Evolutionary conservation across 129 eudicot species (phyloP).

Genomic region (Lactuca saligna): DNA sequence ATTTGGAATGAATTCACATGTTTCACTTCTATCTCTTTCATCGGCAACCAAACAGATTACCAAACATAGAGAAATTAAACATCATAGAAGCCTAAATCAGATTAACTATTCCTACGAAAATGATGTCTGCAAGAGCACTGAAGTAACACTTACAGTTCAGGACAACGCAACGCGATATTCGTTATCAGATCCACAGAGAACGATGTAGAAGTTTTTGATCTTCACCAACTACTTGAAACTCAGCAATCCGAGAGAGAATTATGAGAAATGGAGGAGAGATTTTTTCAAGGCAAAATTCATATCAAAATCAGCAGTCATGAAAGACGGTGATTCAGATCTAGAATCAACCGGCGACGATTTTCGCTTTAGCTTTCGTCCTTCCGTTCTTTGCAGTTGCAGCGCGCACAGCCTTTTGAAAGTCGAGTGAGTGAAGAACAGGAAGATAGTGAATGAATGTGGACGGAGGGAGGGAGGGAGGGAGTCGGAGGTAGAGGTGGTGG

Average conservation of each 20-base stretch:
- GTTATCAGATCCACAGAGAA: slow-evolving; percentile 31
- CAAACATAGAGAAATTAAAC: slow-evolving; percentile 4
- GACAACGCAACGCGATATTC: slow-evolving; percentile 1
- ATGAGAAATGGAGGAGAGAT: neutral
- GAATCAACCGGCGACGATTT: slow-evolving; percentile 6
- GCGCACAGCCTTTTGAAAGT: neutral
- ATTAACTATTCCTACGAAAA: neutral
- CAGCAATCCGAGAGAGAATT: neutral
- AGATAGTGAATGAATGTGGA: neutral
- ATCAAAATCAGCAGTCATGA: neutral
- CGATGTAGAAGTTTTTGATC: slow-evolving; percentile 17
- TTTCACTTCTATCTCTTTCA: slow-evolving; percentile 8
- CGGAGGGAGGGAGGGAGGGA: neutral
- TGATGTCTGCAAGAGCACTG: neutral
- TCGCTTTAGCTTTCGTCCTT: slow-evolving; percentile 2
- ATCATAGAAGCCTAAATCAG: slow-evolving; percentile 3
- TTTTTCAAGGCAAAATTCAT: neutral
- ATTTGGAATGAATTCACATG: slow-evolving; percentile 15
- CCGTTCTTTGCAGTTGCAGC: neutral
- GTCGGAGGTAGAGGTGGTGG: neutral
- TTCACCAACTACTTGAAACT: neutral
- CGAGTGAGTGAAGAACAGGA: neutral
- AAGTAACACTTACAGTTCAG: slow-evolving; percentile 24
- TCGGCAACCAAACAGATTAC: neutral
- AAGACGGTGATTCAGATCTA: slow-evolving; percentile 21